These are phyloP conservation scores for Inga laurina DNA, from an alignment of 306 rosid genomes.

Conservation along the genomic window DNA sequence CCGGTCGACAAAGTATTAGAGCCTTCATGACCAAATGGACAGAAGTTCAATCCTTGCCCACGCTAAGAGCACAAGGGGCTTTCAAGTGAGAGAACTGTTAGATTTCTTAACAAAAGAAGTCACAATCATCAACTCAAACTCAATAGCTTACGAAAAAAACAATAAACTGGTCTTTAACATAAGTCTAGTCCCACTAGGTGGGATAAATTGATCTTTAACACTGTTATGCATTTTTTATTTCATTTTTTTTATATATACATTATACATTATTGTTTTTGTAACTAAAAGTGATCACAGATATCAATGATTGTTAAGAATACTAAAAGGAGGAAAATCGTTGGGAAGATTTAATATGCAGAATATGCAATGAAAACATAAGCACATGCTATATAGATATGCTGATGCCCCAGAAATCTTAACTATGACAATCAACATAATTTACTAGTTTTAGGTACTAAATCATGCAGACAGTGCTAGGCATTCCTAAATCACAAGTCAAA, in stretches of 20 bases:
- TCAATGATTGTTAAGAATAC: not conserved
- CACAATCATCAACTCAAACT: not conserved
- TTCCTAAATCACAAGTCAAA: not conserved
- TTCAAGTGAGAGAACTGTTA: not conserved
- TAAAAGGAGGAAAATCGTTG: no score
- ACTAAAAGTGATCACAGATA: not conserved
- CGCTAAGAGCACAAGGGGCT: not conserved
- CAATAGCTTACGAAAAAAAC: no score
- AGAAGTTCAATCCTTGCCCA: not conserved
- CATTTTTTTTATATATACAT: no score
- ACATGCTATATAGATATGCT: not conserved
- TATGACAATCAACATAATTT: not conserved
- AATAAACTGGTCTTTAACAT: not conserved
- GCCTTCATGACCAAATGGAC: not conserved
- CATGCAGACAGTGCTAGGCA: not conserved
- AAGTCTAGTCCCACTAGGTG: not conserved
- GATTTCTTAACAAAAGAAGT: not conserved
- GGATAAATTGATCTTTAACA: not conserved
- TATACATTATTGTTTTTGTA: not conserved
- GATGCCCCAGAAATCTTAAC: not conserved
- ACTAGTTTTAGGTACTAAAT: slow-evolving; percentile 8
- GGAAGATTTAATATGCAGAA: not conserved
- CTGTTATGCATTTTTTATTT: no score
- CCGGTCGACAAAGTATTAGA: not conserved
- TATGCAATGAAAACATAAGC: not conserved